Evolutionary conservation across 2,329 filamentous ascomycete genomes (phyloP), one percentile per base, ranked within the genome.

Genomic region (Ceratocystis destructans): DNA sequence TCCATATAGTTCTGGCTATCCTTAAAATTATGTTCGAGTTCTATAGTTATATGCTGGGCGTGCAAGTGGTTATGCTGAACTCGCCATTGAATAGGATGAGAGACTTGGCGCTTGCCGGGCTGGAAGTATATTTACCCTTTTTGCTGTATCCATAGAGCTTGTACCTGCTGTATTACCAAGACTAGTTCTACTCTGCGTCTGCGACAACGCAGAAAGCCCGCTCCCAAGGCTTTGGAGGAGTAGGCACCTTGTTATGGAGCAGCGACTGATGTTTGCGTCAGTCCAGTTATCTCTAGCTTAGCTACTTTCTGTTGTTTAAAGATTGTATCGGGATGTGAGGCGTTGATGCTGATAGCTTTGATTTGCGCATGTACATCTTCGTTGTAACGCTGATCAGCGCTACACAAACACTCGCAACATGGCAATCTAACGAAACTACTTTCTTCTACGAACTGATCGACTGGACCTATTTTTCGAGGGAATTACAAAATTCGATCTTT

Each of bases 111-210:
- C 79, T 3, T 70, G 71, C 17, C 81, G 79, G 79, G 79, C 79
- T 0, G 77, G 74, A 5, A 80, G 78, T 62, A 69, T 81, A 10
- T 69, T 80, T 12, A 79, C 73, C 0, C 81, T 82, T 64, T 71
- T 85, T 2, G 75, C 79, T 0, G 28, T 81, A 1, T 73, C 72
- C 0, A 70, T 83, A 66, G 70, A 82, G 66, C 80, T 80, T 0
- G 75, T 83, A 20, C 82, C 82, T 0, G 83, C 79, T 77, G 73
- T 80, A 0, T 72, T 84, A 15, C 83, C 80, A 72, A 78, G 75
- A 64, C 82, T 73, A 45, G 82, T 82, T 0, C 74, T 76, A 50
- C 66, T 0, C 74, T 76, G 48, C 66, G 53, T 1, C 74, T 81
- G 25, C 73, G 78, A 48, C 17, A 65, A 31, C 48, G 28, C 15